phyloP scores from a whole-genome alignment of 768 basidiomycete genomes.

The Nidula microcarpa region DNA sequence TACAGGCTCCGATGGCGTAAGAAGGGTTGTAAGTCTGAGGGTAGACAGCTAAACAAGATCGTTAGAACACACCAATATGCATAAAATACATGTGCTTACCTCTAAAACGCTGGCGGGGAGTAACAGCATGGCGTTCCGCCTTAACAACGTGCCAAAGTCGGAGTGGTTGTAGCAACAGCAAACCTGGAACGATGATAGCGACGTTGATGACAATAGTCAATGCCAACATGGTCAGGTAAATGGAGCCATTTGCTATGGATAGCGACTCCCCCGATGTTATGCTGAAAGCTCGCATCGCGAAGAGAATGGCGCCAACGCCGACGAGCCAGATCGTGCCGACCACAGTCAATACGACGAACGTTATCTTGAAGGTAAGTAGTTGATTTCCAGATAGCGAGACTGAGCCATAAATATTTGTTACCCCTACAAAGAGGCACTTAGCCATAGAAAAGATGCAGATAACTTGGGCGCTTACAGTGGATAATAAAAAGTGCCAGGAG shows the following conservation, averaged over 20 bases:
- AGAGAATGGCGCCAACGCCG: conserved; percentile 66
- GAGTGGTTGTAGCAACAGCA: conserved; percentile 70
- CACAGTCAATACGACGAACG: conserved; percentile 54
- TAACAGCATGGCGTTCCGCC: conserved; percentile 57
- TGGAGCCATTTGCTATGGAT: conserved; percentile 62
- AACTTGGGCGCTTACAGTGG: conserved; percentile 42
- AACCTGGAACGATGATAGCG: conserved; percentile 66
- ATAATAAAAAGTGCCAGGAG: conserved; percentile 47
- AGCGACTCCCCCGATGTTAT: conserved; percentile 27
- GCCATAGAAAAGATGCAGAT: background rate
- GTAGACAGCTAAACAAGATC: conserved; percentile 49
- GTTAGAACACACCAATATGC: conserved; percentile 2
- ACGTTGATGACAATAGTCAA: conserved; percentile 57
- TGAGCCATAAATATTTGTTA: conserved; percentile 49
- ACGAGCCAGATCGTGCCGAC: conserved; percentile 62
- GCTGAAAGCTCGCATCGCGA: conserved; percentile 58
- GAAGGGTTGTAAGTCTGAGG: conserved; percentile 70
- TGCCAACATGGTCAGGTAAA: conserved; percentile 66
- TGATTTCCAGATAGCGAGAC: conserved; percentile 63
- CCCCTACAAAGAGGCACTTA: conserved; percentile 32
- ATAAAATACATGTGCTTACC: conserved; percentile 36
- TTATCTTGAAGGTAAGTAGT: conserved; percentile 57
- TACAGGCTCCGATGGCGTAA: conserved; percentile 61
- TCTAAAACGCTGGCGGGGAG: conserved; percentile 77
- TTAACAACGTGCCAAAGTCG: conserved; percentile 55